Evolutionary conservation across 768 basidiomycete species (phyloP).

Genomic region (Postia placenta): DNA sequence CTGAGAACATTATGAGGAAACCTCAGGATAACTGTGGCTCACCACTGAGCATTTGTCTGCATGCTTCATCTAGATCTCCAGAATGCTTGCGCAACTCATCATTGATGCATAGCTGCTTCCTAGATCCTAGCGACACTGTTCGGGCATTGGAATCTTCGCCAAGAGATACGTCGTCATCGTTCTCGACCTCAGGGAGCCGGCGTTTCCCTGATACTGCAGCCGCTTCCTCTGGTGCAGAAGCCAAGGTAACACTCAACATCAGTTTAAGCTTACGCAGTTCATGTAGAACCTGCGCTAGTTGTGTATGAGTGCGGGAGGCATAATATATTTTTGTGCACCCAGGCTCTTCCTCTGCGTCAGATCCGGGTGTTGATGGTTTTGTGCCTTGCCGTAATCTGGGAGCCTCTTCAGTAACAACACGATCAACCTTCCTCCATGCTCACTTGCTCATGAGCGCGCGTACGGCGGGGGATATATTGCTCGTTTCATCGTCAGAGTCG

Average conservation of each 20-base stretch:
- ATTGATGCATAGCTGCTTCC: constrained; percentile 92
- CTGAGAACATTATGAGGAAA: neutral
- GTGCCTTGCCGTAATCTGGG: constrained; percentile 5
- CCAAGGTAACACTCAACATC: constrained; percentile 35
- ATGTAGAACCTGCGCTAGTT: constrained; percentile 84
- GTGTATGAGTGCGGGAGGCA: constrained; percentile 94
- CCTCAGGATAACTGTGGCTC: neutral
- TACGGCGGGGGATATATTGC: constrained; percentile 71
- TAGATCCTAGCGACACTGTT: constrained; percentile 81
- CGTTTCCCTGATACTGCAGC: neutral
- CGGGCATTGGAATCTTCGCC: constrained; percentile 31
- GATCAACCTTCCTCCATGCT: no score
- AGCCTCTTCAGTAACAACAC: no score
- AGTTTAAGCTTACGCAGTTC: constrained; percentile 65
- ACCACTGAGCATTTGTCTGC: constrained; percentile 56
- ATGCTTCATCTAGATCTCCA: constrained; percentile 81
- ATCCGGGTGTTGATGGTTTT: constrained; percentile 8
- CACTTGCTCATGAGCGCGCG: constrained; percentile 78
- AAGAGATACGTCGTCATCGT: neutral
- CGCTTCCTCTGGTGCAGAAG: constrained; percentile 4
- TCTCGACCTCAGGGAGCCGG: neutral
- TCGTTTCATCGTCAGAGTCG: constrained; percentile 26
- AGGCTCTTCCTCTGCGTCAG: constrained; percentile 43
- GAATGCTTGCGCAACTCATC: constrained; percentile 58
- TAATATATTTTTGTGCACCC: constrained; percentile 85